These are phyloP conservation scores for Pseudozyma thailandica DNA, from an alignment of 1,284 basidiomycete genomes.

Conservation along the genomic window DNA sequence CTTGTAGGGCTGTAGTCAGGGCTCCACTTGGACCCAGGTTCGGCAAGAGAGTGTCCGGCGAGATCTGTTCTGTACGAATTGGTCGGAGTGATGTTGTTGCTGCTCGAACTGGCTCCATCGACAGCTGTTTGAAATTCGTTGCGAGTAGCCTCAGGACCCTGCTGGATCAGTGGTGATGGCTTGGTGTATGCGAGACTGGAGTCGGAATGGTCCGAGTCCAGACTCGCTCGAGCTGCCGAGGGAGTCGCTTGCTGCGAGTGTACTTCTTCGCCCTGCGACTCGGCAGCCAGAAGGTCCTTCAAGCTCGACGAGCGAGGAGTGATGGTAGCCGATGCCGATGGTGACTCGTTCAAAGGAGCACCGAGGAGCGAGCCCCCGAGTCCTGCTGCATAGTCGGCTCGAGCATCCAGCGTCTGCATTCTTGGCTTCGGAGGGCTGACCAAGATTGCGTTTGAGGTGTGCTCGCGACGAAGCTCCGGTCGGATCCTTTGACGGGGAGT, in stretches of 20 bases:
- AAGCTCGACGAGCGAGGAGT: conserved; percentile 38
- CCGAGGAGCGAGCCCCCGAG: not conserved
- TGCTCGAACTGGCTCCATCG: not conserved
- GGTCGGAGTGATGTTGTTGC: conserved; percentile 38
- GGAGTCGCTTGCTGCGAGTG: not conserved
- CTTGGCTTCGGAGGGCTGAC: conserved; percentile 17
- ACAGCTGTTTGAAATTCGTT: not conserved
- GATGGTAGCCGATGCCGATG: conserved; percentile 17
- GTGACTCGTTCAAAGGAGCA: not conserved
- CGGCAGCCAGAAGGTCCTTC: conserved; percentile 27
- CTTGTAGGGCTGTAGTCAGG: conserved; percentile 19
- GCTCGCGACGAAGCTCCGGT: conserved; percentile 33
- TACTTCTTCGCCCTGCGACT: not conserved
- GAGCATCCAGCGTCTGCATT: not conserved
- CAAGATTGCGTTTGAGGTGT: conserved; percentile 35
- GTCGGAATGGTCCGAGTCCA: conserved; percentile 24
- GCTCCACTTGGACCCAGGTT: conserved; percentile 21
- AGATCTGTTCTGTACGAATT: conserved; percentile 37
- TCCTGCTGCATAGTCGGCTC: not conserved
- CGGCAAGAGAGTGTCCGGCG: not conserved
- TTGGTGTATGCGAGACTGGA: conserved; percentile 46
- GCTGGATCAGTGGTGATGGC: conserved; percentile 24
- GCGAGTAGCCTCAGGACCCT: not conserved
- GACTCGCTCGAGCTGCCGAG: conserved; percentile 7
- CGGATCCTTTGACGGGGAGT: conserved; percentile 23